Percentiles rank a stretch among this genome's conserved stretches.
Conservation (phyloP, 257 asterid genomes). For the Phtheirospermum japonicum region DNA sequence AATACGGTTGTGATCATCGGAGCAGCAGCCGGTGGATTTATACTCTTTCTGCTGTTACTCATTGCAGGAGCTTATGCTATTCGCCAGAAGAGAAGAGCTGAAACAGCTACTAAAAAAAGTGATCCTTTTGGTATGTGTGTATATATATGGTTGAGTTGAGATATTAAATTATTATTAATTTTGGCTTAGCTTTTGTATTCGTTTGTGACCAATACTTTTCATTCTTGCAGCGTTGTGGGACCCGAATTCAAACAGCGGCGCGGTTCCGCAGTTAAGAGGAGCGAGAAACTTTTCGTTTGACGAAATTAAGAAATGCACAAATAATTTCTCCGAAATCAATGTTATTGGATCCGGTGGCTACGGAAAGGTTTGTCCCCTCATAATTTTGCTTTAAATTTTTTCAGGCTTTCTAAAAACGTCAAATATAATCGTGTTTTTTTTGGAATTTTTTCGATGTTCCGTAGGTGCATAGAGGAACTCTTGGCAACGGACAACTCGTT, state of each 20-base stretch:
- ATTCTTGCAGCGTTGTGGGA: slow-evolving; percentile 75
- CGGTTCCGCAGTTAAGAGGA: slow-evolving; percentile 76
- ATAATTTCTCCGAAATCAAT: slow-evolving; percentile 63
- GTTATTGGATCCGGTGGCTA: slow-evolving; percentile 80
- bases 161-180: background rate
- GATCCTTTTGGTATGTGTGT: slow-evolving; percentile 71
- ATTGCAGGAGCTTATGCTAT: slow-evolving; percentile 65
- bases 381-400: background rate
- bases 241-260: slow-evolving; percentile 55
- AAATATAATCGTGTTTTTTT: too few species aligned
- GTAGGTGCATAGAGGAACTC: slow-evolving; percentile 78
- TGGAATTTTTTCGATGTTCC: too few species aligned
- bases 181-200: background rate
- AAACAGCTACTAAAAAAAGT: slow-evolving; percentile 53
- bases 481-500: slow-evolving; percentile 56
- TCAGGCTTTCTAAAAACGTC: too few species aligned
- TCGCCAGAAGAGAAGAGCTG: slow-evolving; percentile 69
- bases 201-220: slow-evolving; percentile 5
- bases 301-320: slow-evolving; percentile 71
- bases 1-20: slow-evolving; percentile 51
- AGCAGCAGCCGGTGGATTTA: slow-evolving; percentile 64
- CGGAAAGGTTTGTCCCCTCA: slow-evolving; percentile 59
- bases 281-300: slow-evolving; percentile 66
- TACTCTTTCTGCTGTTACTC: slow-evolving; percentile 49
- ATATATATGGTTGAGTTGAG: slow-evolving; percentile 10